A percentile compares a stretch with the other conserved stretches of the same genome.
Conservation (phyloP, 208 protist species). For the Endotrypanum monterogeii region DNA sequence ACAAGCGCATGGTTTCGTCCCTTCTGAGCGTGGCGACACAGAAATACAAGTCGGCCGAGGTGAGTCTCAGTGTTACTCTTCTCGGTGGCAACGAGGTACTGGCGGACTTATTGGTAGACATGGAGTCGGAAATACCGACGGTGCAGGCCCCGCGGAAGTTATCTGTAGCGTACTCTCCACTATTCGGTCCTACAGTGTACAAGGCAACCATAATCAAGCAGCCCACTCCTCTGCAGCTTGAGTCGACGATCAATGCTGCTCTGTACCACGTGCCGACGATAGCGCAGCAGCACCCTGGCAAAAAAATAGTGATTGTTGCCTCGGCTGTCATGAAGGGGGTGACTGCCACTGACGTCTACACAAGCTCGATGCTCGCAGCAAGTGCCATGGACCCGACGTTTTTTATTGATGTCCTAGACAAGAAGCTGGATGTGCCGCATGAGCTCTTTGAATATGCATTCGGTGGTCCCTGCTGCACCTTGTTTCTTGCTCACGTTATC, state of each 20-base stretch:
- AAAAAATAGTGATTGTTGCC: conserved; percentile 46
- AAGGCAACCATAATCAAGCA: conserved; percentile 55
- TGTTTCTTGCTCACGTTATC: conserved; percentile 49
- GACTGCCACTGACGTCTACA: conserved; percentile 49
- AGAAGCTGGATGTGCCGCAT: conserved; percentile 41
- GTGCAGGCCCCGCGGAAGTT: conserved; percentile 35
- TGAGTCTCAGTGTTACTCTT: conserved; percentile 50
- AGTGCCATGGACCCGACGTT: conserved; percentile 38
- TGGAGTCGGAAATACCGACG: conserved; percentile 25
- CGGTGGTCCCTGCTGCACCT: conserved; percentile 61
- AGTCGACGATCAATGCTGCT: conserved; percentile 54
- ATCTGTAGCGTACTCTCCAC: conserved; percentile 54
- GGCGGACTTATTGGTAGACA: conserved; percentile 33
- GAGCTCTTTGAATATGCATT: conserved; percentile 70
- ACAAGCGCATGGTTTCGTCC: conserved; percentile 61
- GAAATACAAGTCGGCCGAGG: conserved; percentile 54
- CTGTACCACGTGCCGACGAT: conserved; percentile 45
- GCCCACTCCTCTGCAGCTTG: conserved; percentile 44
- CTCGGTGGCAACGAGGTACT: conserved; percentile 46
- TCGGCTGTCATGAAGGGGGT: conserved; percentile 63
- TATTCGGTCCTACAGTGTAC: conserved; percentile 65
- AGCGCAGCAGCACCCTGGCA: conserved; percentile 31
- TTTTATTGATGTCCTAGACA: conserved; percentile 49
- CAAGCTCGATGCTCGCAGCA: conserved; percentile 52
- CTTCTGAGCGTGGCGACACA: conserved; percentile 44